A percentile compares a stretch with the other conserved stretches of the same genome.
Evolutionary conservation across 306 rosid genomes (phyloP).

Genomic region (Phaseolus lunatus): DNA sequence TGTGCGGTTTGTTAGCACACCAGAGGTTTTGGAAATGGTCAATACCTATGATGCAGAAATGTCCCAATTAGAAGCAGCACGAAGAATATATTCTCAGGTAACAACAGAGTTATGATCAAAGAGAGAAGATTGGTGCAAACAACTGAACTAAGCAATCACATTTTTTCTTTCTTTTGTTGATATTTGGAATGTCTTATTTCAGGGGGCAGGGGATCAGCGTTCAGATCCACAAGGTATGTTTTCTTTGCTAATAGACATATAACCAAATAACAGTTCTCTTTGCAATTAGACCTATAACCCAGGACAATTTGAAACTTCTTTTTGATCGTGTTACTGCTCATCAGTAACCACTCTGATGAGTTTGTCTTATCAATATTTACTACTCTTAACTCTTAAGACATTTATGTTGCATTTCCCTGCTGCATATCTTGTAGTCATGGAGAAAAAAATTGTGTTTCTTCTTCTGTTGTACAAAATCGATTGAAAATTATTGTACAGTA

Average conservation of each 20-base stretch:
- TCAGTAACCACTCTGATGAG: background rate
- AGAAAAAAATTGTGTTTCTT: constrained; percentile 4
- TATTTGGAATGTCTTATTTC: constrained; percentile 46
- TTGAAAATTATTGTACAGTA: background rate
- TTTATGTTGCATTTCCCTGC: background rate
- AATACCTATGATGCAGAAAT: constrained; percentile 84
- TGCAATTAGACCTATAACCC: constrained; percentile 17
- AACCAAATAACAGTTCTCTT: constrained; percentile 36
- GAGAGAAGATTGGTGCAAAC: constrained; percentile 33
- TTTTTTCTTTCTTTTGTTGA: constrained; percentile 39
- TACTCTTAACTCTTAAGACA: background rate
- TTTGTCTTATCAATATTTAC: background rate
- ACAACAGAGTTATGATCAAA: constrained; percentile 28
- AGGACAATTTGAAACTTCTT: background rate
- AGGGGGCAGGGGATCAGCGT: constrained; percentile 82
- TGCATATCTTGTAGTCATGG: constrained; percentile 26
- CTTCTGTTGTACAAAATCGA: constrained; percentile 5
- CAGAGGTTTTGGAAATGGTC: constrained; percentile 87
- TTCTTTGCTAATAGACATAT: constrained; percentile 13
- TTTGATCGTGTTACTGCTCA: background rate
- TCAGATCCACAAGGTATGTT: constrained; percentile 73
- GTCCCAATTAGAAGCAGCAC: constrained; percentile 94
- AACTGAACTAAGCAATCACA: constrained; percentile 24
- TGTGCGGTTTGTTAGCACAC: constrained; percentile 89
- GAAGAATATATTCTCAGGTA: constrained; percentile 87